A percentile compares a stretch with the other conserved stretches of the same genome.
Conservation (phyloP, 148 eudicot genomes). For the Polygonum maritimum region DNA sequence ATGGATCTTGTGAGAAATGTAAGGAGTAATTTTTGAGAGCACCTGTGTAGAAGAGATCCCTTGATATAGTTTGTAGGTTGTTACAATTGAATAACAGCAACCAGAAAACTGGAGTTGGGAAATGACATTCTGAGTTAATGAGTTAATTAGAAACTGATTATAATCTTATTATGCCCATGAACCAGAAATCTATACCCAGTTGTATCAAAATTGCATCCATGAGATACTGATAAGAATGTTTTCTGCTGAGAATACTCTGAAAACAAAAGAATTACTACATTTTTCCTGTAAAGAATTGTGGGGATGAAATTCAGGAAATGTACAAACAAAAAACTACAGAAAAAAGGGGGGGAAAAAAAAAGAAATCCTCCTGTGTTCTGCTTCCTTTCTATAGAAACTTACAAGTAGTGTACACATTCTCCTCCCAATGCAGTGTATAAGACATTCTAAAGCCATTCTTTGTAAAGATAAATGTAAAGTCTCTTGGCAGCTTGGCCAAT, state of each 20-base stretch:
- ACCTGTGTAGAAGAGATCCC: neutral
- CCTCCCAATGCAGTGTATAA: neutral
- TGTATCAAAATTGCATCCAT: neutral
- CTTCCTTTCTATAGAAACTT: neutral
- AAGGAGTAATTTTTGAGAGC: neutral
- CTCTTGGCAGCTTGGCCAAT: conserved; percentile 37
- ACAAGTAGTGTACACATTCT: conserved; percentile 1
- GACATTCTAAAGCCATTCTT: conserved; percentile 33
- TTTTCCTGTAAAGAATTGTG: neutral
- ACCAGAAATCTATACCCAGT: neutral
- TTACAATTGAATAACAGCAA: neutral
- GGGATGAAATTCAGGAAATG: neutral
- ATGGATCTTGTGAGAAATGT: too few relatives aligned
- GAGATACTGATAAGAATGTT: neutral
- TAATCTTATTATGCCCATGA: too few relatives aligned
- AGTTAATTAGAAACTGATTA: too few relatives aligned
- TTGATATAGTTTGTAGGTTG: too few relatives aligned
- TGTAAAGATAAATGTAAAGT: conserved; percentile 30
- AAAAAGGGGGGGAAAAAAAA: neutral
- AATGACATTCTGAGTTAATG: neutral
- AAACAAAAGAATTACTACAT: neutral
- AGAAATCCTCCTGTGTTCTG: neutral
- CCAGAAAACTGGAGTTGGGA: neutral
- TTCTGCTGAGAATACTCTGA: neutral
- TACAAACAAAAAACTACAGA: neutral